phyloP scores from a whole-genome alignment of 192 early-diverging fungal genomes.

The Podila epicladia region DNA sequence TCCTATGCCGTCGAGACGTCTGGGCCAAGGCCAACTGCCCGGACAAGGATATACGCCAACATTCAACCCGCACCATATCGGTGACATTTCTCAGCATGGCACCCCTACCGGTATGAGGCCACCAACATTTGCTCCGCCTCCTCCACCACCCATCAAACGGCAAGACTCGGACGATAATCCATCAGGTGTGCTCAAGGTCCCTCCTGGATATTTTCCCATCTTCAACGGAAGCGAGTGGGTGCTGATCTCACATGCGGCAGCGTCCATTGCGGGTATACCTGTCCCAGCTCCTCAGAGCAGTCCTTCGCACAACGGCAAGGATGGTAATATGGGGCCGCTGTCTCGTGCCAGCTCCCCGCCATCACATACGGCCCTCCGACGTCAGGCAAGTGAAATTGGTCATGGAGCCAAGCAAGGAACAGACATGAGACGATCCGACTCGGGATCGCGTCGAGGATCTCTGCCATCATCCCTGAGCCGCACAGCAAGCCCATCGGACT shows the following conservation, averaged over 20 bases:
- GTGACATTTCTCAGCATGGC: not conserved
- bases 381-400: conserved; percentile 23
- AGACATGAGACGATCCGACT: conserved; percentile 20
- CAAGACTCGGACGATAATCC: conserved; percentile 27
- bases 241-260: conserved; percentile 37
- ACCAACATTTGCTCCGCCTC: not conserved
- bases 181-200: conserved; percentile 38
- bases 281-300: conserved; percentile 33
- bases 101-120: not conserved
- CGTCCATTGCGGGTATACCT: conserved; percentile 29
- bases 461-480: conserved; percentile 20
- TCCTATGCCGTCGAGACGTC: conserved; percentile 28
- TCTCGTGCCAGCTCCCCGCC: conserved; percentile 9
- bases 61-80: conserved; percentile 10
- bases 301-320: conserved; percentile 13
- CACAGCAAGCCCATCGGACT: conserved; percentile 33
- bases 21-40: conserved; percentile 11
- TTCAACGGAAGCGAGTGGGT: conserved; percentile 48
- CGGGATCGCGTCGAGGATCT: conserved; percentile 40
- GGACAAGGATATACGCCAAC: conserved; percentile 11
- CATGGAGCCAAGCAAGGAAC: not conserved
- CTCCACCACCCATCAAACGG: conserved; percentile 18
- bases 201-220: conserved; percentile 47
- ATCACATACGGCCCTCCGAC: conserved; percentile 6
- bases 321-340: not conserved